These are phyloP conservation scores for Pseudocercospora fuligena DNA, from an alignment of 2,329 filamentous ascomycete genomes.

Conservation along the genomic window DNA sequence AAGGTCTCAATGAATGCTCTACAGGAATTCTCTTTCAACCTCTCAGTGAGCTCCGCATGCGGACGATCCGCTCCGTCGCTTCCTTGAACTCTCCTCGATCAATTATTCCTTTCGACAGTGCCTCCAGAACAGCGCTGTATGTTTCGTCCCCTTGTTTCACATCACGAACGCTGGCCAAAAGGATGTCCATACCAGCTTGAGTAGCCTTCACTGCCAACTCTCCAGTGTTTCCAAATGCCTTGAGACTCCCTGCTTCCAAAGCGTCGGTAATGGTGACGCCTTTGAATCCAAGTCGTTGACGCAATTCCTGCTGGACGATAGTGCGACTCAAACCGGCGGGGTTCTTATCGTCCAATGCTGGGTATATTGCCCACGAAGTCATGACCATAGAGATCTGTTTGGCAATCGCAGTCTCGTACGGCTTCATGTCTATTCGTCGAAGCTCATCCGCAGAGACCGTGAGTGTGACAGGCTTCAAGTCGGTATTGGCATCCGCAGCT, in stretches of 20 bases:
- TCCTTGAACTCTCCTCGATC: slow-evolving; percentile 22
- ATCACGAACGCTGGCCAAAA: slow-evolving; percentile 20
- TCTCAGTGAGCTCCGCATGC: slow-evolving; percentile 9
- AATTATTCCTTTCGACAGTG: slow-evolving; percentile 16
- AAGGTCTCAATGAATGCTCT: background rate
- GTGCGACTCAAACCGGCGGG: slow-evolving; percentile 23
- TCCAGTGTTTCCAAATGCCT: slow-evolving; percentile 20
- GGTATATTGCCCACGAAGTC: slow-evolving; percentile 28
- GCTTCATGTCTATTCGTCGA: slow-evolving; percentile 19
- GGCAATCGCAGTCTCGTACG: slow-evolving; percentile 20
- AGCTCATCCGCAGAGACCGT: slow-evolving; percentile 19
- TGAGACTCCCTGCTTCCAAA: slow-evolving; percentile 25
- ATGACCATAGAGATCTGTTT: slow-evolving; percentile 24
- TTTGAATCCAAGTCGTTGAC: slow-evolving; percentile 19
- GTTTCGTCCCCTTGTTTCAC: slow-evolving; percentile 20
- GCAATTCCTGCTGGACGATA: slow-evolving; percentile 22
- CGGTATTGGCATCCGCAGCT: slow-evolving; percentile 19
- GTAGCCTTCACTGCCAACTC: slow-evolving; percentile 19
- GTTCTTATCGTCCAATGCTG: slow-evolving; percentile 16
- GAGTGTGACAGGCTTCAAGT: slow-evolving; percentile 22
- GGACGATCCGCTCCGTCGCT: slow-evolving; percentile 22
- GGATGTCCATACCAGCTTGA: slow-evolving; percentile 27
- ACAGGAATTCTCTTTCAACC: background rate
- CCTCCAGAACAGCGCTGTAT: slow-evolving; percentile 17
- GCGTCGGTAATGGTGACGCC: slow-evolving; percentile 31